phyloP scores from a whole-genome alignment of 2,329 filamentous ascomycete genomes.

The Penicillium sp. region DNA sequence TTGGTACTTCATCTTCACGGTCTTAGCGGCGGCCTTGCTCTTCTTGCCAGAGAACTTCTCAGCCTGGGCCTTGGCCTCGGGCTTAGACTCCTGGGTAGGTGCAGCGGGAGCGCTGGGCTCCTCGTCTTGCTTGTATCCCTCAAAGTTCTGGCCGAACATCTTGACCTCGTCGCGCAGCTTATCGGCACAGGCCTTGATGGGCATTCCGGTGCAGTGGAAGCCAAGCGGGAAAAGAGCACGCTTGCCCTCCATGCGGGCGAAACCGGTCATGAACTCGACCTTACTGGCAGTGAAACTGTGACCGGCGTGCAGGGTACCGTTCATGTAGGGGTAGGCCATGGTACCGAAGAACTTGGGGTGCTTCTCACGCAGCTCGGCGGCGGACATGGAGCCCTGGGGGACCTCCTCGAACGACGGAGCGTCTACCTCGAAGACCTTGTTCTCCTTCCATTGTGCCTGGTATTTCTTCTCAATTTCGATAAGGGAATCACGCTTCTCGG shows the following conservation, averaged over 20 bases:
- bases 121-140: constrained; percentile 72
- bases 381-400: constrained; percentile 73
- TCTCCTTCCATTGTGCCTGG: constrained; percentile 80
- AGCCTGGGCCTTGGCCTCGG: constrained; percentile 76
- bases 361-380: constrained; percentile 77
- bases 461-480: constrained; percentile 78
- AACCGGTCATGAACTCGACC: constrained; percentile 88
- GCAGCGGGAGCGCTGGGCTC: constrained; percentile 56
- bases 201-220: constrained; percentile 96
- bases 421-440: constrained; percentile 81
- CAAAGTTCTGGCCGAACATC: constrained; percentile 86
- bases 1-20: constrained; percentile 92
- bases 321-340: constrained; percentile 82
- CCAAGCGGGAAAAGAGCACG: constrained; percentile 86
- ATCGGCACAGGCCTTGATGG: constrained; percentile 96
- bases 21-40: constrained; percentile 88
- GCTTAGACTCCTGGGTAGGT: constrained; percentile 62
- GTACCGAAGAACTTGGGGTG: constrained; percentile 90
- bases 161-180: constrained; percentile 90
- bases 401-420: constrained; percentile 81
- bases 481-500: constrained; percentile 41
- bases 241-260: constrained; percentile 89
- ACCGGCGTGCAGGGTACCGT: constrained; percentile 85
- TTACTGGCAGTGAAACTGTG: constrained; percentile 93
- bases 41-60: constrained; percentile 94